These are phyloP conservation scores for Globisporangium iwayamae DNA, from an alignment of 352 stramenopile genomes.

Conservation along the genomic window DNA sequence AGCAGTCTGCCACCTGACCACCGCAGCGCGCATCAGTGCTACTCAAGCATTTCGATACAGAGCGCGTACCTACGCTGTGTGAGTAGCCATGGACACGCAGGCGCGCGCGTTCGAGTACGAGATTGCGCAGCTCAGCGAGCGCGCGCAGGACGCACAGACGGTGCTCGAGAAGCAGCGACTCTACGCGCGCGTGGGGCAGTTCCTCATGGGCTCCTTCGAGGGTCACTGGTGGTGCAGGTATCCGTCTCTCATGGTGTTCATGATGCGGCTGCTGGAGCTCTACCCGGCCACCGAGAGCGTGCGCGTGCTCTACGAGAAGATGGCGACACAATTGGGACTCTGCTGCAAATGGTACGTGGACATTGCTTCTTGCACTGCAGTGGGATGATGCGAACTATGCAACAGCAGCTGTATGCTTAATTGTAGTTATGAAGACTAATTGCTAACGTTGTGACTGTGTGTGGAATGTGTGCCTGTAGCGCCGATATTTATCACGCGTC, in stretches of 20 bases:
- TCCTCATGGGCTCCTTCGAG: constrained; percentile 63
- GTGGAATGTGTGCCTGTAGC: constrained; percentile 22
- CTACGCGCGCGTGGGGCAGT: constrained; percentile 75
- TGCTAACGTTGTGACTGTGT: not conserved
- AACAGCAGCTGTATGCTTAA: not conserved
- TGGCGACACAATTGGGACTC: constrained; percentile 53
- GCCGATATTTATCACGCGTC: constrained; percentile 84
- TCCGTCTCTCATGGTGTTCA: constrained; percentile 82
- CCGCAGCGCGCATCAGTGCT: not conserved
- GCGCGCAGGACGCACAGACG: constrained; percentile 23
- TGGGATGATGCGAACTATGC: not conserved
- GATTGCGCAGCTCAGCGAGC: constrained; percentile 33
- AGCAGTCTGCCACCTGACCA: not conserved
- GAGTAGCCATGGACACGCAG: constrained; percentile 22
- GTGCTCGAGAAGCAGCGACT: constrained; percentile 63
- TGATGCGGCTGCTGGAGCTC: constrained; percentile 84
- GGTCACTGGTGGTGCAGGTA: constrained; percentile 81
- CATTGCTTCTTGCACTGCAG: not conserved
- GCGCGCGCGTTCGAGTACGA: constrained; percentile 36
- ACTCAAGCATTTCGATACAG: not conserved
- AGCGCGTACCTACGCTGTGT: not conserved
- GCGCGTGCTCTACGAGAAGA: constrained; percentile 67
- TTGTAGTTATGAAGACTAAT: not conserved
- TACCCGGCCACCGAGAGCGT: constrained; percentile 69
- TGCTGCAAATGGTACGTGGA: constrained; percentile 62